These are phyloP conservation scores for Linnemannia schmuckeri DNA, from an alignment of 192 early-diverging fungal genomes.

Conservation along the genomic window DNA sequence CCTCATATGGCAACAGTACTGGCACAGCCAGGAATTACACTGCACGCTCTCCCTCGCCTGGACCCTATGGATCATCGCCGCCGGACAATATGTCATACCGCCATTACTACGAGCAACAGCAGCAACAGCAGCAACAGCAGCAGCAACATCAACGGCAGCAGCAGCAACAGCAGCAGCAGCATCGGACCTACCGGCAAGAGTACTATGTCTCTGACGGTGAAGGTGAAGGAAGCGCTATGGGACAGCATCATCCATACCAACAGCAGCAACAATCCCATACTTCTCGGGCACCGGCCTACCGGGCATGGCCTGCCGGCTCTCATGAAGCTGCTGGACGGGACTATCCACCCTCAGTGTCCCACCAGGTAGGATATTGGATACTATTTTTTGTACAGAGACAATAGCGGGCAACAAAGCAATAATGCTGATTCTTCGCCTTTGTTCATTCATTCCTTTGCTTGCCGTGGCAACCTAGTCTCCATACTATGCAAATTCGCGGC, in stretches of 20 bases:
- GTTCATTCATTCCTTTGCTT: background rate
- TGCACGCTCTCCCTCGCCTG: conserved; percentile 32
- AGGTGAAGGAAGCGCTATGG: conserved; percentile 13
- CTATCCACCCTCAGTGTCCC: conserved; percentile 28
- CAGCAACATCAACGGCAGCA: conserved; percentile 15
- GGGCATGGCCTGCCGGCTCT: conserved; percentile 26
- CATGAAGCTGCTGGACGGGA: conserved; percentile 27
- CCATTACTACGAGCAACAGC: conserved; percentile 30
- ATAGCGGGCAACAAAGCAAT: background rate
- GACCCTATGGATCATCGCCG: conserved; percentile 39
- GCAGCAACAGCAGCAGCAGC: conserved; percentile 10
- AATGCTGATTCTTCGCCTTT: background rate
- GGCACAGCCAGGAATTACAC: conserved; percentile 18
- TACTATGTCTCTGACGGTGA: conserved; percentile 46
- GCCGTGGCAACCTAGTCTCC: background rate
- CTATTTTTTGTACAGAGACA: background rate
- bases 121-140: background rate
- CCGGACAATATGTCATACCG: conserved; percentile 33
- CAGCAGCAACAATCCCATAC: conserved; percentile 23
- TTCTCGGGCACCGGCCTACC: conserved; percentile 19
- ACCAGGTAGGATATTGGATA: conserved; percentile 13
- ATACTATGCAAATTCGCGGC: conserved; percentile 25
- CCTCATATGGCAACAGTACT: background rate
- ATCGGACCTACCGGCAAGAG: conserved; percentile 25
- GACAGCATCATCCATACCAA: conserved; percentile 33